These are phyloP conservation scores for Eryngium alpinum DNA, from an alignment of 140 eudicot genomes.

Conservation along the genomic window DNA sequence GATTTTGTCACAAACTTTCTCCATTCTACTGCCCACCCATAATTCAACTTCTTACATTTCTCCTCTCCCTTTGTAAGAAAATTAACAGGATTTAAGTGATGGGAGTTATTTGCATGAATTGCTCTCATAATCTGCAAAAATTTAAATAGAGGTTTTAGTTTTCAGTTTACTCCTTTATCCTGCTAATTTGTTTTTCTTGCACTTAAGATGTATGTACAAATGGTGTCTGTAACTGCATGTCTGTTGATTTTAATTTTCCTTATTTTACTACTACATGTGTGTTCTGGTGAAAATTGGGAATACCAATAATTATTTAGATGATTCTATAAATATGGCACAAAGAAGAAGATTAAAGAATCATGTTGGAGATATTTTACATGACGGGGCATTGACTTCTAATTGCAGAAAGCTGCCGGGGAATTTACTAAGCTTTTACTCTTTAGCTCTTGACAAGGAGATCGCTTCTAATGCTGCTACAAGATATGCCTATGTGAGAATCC, in stretches of 20 bases:
- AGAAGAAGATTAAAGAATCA: constrained; percentile 5
- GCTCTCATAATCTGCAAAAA: neutral
- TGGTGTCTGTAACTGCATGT: neutral
- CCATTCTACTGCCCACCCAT: too few species aligned
- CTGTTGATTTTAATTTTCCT: neutral
- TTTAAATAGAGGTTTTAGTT: neutral
- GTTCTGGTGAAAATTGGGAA: neutral
- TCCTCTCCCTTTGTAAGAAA: too few species aligned
- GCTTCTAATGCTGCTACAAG: constrained; percentile 6
- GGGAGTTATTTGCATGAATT: neutral
- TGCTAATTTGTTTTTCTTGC: neutral
- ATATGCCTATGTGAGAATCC: constrained; percentile 6
- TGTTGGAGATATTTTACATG: neutral
- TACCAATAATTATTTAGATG: neutral
- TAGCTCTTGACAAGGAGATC: neutral
- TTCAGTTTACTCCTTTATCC: neutral
- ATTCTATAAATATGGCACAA: neutral
- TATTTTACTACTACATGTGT: neutral
- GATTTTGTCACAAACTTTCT: too few species aligned
- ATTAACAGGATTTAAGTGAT: neutral
- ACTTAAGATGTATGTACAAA: neutral
- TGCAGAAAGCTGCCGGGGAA: constrained; percentile 7
- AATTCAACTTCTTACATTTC: too few species aligned
- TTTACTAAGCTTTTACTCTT: constrained; percentile 5
- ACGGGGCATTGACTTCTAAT: neutral